phyloP scores from a whole-genome alignment of 106 monocot genomes.

The Platanthera guangdongensis region DNA sequence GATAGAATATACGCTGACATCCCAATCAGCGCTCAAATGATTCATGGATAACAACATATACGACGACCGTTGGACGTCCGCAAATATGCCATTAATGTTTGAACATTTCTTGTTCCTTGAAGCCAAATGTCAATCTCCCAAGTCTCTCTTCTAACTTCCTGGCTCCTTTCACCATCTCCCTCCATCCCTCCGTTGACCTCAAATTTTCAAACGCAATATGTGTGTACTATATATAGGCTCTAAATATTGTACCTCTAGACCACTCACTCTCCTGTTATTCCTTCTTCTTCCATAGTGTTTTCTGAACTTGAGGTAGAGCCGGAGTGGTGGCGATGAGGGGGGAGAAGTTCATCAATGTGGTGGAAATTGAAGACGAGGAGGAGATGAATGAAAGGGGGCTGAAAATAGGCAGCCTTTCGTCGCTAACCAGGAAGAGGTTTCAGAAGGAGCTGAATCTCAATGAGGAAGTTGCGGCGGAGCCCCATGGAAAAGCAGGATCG shows the following conservation, averaged over 20 bases:
- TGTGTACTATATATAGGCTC: neutral
- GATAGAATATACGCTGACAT: neutral
- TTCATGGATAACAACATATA: neutral
- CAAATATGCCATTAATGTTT: neutral
- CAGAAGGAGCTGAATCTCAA: constrained; percentile 25
- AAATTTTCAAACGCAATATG: neutral
- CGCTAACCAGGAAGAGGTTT: neutral
- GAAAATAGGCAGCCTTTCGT: constrained; percentile 4
- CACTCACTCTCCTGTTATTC: neutral
- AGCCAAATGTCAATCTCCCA: constrained; percentile 4
- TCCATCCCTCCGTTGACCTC: neutral
- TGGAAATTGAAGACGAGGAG: constrained; percentile 6
- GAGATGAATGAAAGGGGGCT: neutral
- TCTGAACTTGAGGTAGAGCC: neutral
- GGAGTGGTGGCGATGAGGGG: neutral
- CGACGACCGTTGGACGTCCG: neutral
- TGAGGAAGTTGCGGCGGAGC: constrained; percentile 13
- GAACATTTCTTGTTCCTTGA: neutral
- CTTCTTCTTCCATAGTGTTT: neutral
- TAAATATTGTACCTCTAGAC: neutral
- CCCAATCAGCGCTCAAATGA: neutral
- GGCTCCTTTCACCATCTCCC: neutral
- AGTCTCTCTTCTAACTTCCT: neutral
- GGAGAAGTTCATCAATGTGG: neutral
- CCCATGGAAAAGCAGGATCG: neutral